Evolutionary conservation across 2,329 filamentous ascomycete species (phyloP), one percentile per base, ranked within the genome.

Genomic region (Hymenoscyphus scutula): DNA sequence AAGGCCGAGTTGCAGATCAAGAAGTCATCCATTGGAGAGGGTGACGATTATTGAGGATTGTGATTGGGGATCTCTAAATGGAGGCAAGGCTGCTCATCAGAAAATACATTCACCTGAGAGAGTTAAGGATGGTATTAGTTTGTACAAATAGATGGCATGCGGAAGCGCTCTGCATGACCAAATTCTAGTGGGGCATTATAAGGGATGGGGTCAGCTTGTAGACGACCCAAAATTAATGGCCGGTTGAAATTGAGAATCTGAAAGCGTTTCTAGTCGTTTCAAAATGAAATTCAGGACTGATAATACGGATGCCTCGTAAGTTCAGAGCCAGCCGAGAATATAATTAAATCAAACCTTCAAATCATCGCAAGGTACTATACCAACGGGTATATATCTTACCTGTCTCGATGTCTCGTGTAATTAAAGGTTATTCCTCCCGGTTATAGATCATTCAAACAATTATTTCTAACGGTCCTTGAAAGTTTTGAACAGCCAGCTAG

Each of bases 1-100:
- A 79, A 81, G 72, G 76, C 78, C n/a, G 81, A 84, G 65, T 71
- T 85, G 66, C 77, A 82, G 63, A 72, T 84, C 58, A 85, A 85
- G 75, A 80, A 79, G 69, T 74, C 72, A 17, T 74, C 75, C 37
- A 74, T 80, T 59, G 71, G 67, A 15, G 73, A 74, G 56, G 72
- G 67, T 5, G 73, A 74, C 41, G 70, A 71, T 10, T 65, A 71
- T 58, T 65, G 62, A 56, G 32, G 53, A 15, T 37, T 17, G 11
- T 37, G 77, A 59, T 72, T 84, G 27, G 27, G 27, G 6, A 29
- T 3, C 27, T 29, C 6, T 29, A 29, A 29, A 6, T 29, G 61
- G 79, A 81, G 72, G 76, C 78, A 17, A 81, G 84, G 65, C 71
- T 85, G 66, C 77, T 82, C 62, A 72, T 84, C 58, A 85, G 84